phyloP scores from a whole-genome alignment of 1,139 yeast genomes.

The Blastobotrys capitulatus region DNA sequence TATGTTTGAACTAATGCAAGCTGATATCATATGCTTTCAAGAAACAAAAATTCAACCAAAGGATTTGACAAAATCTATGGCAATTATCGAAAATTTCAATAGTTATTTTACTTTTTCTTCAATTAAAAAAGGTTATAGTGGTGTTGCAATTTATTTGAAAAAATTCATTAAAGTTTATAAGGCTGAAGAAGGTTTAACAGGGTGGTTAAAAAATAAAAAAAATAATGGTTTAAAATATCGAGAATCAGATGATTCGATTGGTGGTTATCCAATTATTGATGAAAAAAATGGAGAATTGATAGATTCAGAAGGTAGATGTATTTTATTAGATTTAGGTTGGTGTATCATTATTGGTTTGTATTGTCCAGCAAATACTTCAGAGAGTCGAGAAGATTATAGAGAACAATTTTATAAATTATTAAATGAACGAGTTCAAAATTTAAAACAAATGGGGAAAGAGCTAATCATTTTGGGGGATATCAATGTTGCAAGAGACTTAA shows the following conservation, averaged over 20 bases:
- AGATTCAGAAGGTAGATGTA: slow-evolving; percentile 82
- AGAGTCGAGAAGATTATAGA: slow-evolving; percentile 63
- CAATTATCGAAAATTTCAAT: slow-evolving; percentile 50
- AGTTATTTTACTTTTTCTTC: slow-evolving; percentile 67
- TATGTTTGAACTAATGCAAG: slow-evolving; percentile 53
- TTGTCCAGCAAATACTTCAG: slow-evolving; percentile 91
- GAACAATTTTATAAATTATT: slow-evolving; percentile 52
- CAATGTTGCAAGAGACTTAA: slow-evolving; percentile 70
- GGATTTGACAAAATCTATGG: slow-evolving; percentile 47
- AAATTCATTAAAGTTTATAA: slow-evolving; percentile 44
- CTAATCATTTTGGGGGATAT: slow-evolving; percentile 85
- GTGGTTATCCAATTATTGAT: slow-evolving; percentile 60
- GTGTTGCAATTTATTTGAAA: slow-evolving; percentile 81
- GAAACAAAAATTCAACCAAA: slow-evolving; percentile 67
- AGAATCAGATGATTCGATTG: slow-evolving; percentile 42
- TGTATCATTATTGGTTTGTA: slow-evolving; percentile 67
- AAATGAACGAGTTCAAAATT: slow-evolving; percentile 53
- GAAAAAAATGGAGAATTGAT: slow-evolving; percentile 42
- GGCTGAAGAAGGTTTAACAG: slow-evolving; percentile 93
- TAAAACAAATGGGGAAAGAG: slow-evolving; percentile 38
- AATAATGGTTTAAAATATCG: slow-evolving; percentile 18
- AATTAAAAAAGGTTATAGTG: slow-evolving; percentile 70
- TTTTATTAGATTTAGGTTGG: slow-evolving; percentile 64
- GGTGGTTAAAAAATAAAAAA: slow-evolving; percentile 42
- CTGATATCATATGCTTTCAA: slow-evolving; percentile 77